Evolutionary conservation across 164 flowering plant species (phyloP).

Genomic region (Umbilicus rupestris): DNA sequence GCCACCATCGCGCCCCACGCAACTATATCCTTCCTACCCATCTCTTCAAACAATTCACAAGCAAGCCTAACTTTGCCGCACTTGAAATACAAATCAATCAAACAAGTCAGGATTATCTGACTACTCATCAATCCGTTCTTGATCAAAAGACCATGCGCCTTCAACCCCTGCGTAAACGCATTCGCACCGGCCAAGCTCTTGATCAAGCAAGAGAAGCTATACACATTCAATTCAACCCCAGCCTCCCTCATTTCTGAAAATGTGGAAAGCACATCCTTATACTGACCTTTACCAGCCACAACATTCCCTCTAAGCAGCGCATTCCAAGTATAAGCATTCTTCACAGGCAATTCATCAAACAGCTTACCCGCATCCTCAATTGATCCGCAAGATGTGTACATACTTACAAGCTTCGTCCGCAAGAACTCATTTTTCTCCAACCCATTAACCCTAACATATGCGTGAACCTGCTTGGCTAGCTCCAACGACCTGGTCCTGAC

Average conservation of each 20-base stretch:
- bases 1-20: slow-evolving; percentile 83
- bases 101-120: slow-evolving; percentile 42
- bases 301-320: slow-evolving; percentile 76
- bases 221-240: slow-evolving; percentile 62
- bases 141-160: slow-evolving; percentile 52
- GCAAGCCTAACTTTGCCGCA: slow-evolving; percentile 73
- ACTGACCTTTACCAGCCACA: slow-evolving; percentile 36
- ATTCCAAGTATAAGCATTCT: slow-evolving; percentile 69
- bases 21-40: slow-evolving; percentile 54
- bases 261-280: slow-evolving; percentile 26
- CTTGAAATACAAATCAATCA: slow-evolving; percentile 83
- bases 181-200: slow-evolving; percentile 71
- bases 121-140: slow-evolving; percentile 58
- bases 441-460: slow-evolving; percentile 49
- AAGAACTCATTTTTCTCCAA: slow-evolving; percentile 57
- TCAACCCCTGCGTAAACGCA: slow-evolving; percentile 49
- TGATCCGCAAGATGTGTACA: slow-evolving; percentile 70
- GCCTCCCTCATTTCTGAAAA: slow-evolving; percentile 48
- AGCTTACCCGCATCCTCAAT: slow-evolving; percentile 49
- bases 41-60: slow-evolving; percentile 49
- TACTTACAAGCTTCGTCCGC: slow-evolving; percentile 49
- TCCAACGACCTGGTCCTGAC: slow-evolving; percentile 35
- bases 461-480: slow-evolving; percentile 40
- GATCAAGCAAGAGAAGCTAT: slow-evolving; percentile 58
- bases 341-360: slow-evolving; percentile 29